phyloP scores from a whole-genome alignment of 352 stramenopile species.

The Pythium dissimile region DNA sequence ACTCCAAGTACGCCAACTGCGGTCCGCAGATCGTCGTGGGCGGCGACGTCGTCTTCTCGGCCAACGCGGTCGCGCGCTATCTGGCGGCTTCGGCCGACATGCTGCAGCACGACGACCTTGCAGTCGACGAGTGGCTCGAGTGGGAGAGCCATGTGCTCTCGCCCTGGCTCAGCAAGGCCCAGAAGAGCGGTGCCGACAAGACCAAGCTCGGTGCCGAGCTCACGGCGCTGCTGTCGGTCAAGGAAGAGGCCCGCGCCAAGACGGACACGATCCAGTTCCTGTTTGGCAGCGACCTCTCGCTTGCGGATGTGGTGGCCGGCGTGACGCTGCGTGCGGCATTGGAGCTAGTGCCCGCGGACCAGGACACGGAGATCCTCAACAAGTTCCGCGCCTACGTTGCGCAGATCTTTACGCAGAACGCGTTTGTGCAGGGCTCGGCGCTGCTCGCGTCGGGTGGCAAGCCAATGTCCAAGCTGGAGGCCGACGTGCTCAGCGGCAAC shows the following conservation, averaged over 20 bases:
- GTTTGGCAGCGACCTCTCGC: constrained; percentile 55
- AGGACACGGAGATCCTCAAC: constrained; percentile 41
- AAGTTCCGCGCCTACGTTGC: constrained; percentile 68
- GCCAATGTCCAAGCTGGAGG: constrained; percentile 47
- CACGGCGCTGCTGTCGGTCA: constrained; percentile 46
- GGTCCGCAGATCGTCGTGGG: constrained; percentile 51
- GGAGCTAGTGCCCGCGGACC: constrained; percentile 43
- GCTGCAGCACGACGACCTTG: constrained; percentile 67
- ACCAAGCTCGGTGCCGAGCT: constrained; percentile 30
- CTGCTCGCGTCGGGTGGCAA: constrained; percentile 45
- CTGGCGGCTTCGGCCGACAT: constrained; percentile 33
- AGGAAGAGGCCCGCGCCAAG: constrained; percentile 54
- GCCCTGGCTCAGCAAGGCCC: constrained; percentile 52
- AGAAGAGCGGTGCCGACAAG: constrained; percentile 39
- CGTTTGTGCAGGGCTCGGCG: constrained; percentile 45
- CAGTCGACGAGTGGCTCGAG: constrained; percentile 80
- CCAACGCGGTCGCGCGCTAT: constrained; percentile 79
- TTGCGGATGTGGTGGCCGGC: constrained; percentile 71
- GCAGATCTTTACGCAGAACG: constrained; percentile 48
- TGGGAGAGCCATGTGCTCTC: constrained; percentile 72
- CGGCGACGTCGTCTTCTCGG: constrained; percentile 59
- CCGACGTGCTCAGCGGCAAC: constrained; percentile 41
- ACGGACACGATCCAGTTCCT: constrained; percentile 49
- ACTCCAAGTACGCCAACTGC: constrained; percentile 56
- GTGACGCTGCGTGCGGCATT: constrained; percentile 66